These are phyloP conservation scores for Tetraselmis striata DNA, from an alignment of 139 green algal species.

Conservation along the genomic window DNA sequence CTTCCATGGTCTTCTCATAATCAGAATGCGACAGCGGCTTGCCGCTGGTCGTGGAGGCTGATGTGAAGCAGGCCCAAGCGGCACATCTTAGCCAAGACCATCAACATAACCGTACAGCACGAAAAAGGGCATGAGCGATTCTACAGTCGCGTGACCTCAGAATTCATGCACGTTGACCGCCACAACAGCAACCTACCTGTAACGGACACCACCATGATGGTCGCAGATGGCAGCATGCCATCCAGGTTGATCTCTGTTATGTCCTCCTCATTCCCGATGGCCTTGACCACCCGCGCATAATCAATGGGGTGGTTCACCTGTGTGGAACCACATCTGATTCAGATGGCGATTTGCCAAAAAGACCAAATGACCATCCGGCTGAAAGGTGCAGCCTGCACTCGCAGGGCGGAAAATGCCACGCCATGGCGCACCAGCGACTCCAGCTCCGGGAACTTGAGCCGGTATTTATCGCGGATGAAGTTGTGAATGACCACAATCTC, in stretches of 20 bases:
- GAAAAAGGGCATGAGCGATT: no score
- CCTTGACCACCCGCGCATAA: slow-evolving; percentile 82
- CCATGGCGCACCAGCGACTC: slow-evolving; percentile 78
- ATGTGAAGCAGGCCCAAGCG: no score
- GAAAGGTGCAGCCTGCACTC: no score
- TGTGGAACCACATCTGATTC: neutral
- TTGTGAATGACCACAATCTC: slow-evolving; percentile 84
- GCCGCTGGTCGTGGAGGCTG: slow-evolving; percentile 85
- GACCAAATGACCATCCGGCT: no score
- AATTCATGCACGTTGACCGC: no score
- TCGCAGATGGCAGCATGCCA: slow-evolving; percentile 60
- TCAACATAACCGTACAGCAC: no score
- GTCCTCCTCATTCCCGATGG: slow-evolving; percentile 46
- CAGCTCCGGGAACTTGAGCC: slow-evolving; percentile 90
- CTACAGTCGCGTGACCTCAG: no score
- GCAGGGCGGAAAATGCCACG: no score
- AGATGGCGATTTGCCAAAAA: no score
- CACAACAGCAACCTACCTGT: slow-evolving; percentile 46
- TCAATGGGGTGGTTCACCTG: slow-evolving; percentile 78
- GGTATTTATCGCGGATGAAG: slow-evolving; percentile 65
- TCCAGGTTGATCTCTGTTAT: slow-evolving; percentile 40
- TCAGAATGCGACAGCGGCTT: slow-evolving; percentile 45
- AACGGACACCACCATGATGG: slow-evolving; percentile 96
- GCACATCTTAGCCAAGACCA: no score
- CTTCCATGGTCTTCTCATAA: slow-evolving; percentile 35